Percentiles rank a stretch among this genome's conserved stretches.
These are phyloP conservation scores for Planoprotostelium fungivorum DNA, from an alignment of 78 protist species.

Conservation along the genomic window DNA sequence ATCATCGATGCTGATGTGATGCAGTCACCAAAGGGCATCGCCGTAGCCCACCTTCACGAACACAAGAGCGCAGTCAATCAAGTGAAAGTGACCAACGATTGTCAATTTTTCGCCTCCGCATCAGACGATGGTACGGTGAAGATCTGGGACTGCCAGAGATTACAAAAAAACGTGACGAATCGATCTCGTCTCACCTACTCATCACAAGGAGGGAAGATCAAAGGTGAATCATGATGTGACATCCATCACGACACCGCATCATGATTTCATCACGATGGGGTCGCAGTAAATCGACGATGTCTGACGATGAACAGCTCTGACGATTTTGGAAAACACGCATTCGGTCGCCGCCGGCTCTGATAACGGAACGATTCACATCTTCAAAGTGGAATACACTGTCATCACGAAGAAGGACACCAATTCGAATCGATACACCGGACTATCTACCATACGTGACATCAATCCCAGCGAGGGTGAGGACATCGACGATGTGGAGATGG, in stretches of 20 bases:
- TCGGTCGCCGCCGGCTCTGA: conserved; percentile 42
- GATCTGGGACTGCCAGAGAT: conserved; percentile 68
- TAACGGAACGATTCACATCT: conserved; percentile 54
- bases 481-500: no score
- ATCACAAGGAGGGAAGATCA: conserved; percentile 46
- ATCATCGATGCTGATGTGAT: not conserved
- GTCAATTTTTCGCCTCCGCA: conserved; percentile 67
- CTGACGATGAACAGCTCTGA: conserved; percentile 18
- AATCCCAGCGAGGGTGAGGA: conserved; percentile 26
- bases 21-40: conserved; percentile 67
- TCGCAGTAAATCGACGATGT: not conserved
- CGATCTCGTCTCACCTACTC: conserved; percentile 56
- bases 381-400: conserved; percentile 28
- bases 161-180: conserved; percentile 64
- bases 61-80: conserved; percentile 61
- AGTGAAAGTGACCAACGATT: conserved; percentile 61
- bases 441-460: conserved; percentile 36
- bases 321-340: conserved; percentile 57
- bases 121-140: conserved; percentile 73
- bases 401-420: conserved; percentile 37
- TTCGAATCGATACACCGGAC: conserved; percentile 42
- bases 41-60: conserved; percentile 70
- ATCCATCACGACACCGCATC: not conserved
- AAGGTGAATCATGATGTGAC: conserved; percentile 1
- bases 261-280: not conserved